Evolutionary conservation across 352 stramenopile species (phyloP).

Genomic region (Blastocystis sp.): DNA sequence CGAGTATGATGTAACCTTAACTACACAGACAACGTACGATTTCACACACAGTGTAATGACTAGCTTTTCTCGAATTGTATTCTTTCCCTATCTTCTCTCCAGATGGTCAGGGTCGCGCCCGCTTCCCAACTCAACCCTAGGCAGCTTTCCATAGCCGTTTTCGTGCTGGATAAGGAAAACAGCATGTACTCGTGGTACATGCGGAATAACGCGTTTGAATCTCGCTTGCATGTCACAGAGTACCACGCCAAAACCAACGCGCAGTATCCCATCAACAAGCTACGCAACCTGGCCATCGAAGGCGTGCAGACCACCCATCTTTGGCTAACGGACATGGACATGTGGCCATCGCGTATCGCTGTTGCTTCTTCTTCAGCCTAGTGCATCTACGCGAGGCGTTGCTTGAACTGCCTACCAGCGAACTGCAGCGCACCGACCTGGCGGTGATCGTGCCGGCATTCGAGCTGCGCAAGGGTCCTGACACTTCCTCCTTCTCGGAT

Average conservation of each 20-base stretch:
- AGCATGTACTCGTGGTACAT: background rate
- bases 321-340: conserved; percentile 69
- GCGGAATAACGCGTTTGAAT: background rate
- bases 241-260: background rate
- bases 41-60: too few species aligned
- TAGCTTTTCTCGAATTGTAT: background rate
- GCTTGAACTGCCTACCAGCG: conserved; percentile 3
- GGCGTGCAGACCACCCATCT: conserved; percentile 60
- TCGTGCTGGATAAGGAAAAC: background rate
- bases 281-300: conserved; percentile 68
- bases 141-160: conserved; percentile 29
- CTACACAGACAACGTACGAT: conserved; percentile 43
- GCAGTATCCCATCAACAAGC: conserved; percentile 65
- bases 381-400: conserved; percentile 13
- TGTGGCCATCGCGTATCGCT: conserved; percentile 64
- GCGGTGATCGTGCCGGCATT: conserved; percentile 65
- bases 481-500: background rate
- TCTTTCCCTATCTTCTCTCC: conserved; percentile 19
- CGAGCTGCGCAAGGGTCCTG: background rate
- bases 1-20: conserved; percentile 52
- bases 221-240: background rate
- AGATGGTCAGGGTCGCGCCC: conserved; percentile 17
- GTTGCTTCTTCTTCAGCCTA: conserved; percentile 15
- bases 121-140: background rate
- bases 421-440: conserved; percentile 19